Evolutionary conservation across 192 early-diverging fungal species (phyloP), one percentile per base, ranked within the genome.

Genomic region (Dissophora ornata): DNA sequence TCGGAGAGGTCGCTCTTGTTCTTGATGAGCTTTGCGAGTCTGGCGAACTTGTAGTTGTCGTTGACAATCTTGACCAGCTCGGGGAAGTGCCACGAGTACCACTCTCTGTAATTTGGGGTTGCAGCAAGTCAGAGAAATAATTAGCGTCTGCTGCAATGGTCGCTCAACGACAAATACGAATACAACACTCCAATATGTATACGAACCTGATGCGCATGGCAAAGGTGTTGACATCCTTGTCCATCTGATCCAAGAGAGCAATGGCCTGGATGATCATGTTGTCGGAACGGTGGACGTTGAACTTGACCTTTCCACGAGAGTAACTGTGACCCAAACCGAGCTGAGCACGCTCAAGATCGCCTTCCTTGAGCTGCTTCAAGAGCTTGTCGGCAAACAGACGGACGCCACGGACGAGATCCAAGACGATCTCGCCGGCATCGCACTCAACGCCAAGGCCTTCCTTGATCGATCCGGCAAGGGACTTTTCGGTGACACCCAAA

Each of bases 41-140:
- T 89, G 62, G 98, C 97, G 69, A 92, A 99, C 70, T 89, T 86
- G 78, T 87, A 89, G 81, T 97, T 97, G 86, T 99, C 97, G 66
- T 83, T 86, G 67, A 97, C 90, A 71, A 99, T 95, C 85, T 97
- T 97, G 79, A 95, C 90, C 53, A 99, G 82, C 87, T 99, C 97
- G 32, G 98, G 98, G 87, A 99, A 99, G 80, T 99, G 98, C 97
- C 97, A 99, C 57, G 92, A 93, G 84, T 99, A 99, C 98, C 98
- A 99, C 85, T 99, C 98, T 67, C 95, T 94, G 53, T 62, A 47
- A 9, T 19, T 47, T 47, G 13, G 21, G 9, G 16, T 47, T 19
- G n/a, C 16, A 47, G n/a, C 1, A 9, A 1, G 6, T 21, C 28
- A 16, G n/a, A 44, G 18, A 28, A 44, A 6, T 21, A 21, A 50